These are phyloP conservation scores for Penicillium sp. DNA, from an alignment of 2,329 filamentous ascomycete genomes.

Conservation along the genomic window DNA sequence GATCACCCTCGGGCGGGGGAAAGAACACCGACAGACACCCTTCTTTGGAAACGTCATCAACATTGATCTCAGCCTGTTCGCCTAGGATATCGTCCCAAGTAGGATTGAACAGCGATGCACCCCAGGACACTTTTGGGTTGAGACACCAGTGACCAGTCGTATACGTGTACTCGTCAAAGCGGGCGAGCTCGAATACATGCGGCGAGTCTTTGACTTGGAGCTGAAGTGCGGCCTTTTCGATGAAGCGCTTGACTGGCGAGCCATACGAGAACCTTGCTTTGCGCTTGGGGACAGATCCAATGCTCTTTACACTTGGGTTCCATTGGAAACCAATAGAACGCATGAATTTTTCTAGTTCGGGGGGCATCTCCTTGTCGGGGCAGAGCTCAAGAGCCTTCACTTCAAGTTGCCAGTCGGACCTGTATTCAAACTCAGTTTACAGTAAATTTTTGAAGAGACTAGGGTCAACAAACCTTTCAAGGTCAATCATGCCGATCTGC, in stretches of 20 bases:
- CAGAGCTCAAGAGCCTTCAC: slow-evolving; percentile 42
- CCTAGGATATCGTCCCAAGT: slow-evolving; percentile 44
- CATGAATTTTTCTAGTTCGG: slow-evolving; percentile 4
- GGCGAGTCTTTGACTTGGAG: slow-evolving; percentile 41
- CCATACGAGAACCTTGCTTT: slow-evolving; percentile 31
- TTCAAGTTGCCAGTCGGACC: slow-evolving; percentile 44
- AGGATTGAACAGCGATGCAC: slow-evolving; percentile 36
- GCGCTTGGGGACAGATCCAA: slow-evolving; percentile 26
- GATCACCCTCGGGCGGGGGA: neutral
- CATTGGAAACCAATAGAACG: neutral
- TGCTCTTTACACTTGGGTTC: slow-evolving; percentile 12
- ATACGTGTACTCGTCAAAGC: slow-evolving; percentile 39
- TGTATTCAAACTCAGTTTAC: slow-evolving; percentile 11
- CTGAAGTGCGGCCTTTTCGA: slow-evolving; percentile 42
- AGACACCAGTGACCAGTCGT: neutral
- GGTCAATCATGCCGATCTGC: slow-evolving; percentile 39
- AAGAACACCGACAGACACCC: neutral
- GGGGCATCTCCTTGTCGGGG: slow-evolving; percentile 15
- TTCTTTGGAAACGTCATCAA: neutral
- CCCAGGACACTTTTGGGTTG: slow-evolving; percentile 34
- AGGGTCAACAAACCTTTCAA: slow-evolving; percentile 31
- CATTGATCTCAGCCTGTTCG: neutral
- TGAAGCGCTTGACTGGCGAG: slow-evolving; percentile 30
- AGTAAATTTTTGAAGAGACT: neutral
- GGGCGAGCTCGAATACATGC: slow-evolving; percentile 44